A percentile compares a stretch with the other conserved stretches of the same genome.
Conservation (phyloP, 2,329 filamentous ascomycete genomes). For the Pyrenophora seminiperda region DNA sequence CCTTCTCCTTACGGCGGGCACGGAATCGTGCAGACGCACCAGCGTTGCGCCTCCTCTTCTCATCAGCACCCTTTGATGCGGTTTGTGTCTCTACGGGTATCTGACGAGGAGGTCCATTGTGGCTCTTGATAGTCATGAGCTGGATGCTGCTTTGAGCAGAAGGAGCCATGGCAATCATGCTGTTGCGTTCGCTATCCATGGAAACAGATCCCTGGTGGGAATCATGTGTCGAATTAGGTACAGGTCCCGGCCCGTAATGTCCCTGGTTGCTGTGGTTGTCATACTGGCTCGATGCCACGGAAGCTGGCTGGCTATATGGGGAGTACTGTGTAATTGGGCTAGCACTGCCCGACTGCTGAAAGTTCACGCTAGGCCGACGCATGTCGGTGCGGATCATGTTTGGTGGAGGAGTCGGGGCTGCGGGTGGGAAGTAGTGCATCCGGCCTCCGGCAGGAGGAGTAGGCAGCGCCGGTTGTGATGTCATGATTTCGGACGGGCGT, state of each 20-base stretch:
- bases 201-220: slow-evolving; percentile 41
- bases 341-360: slow-evolving; percentile 50
- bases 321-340: slow-evolving; percentile 56
- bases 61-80: slow-evolving; percentile 80
- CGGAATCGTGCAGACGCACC: slow-evolving; percentile 84
- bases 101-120: slow-evolving; percentile 56
- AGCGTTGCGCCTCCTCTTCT: slow-evolving; percentile 84
- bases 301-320: slow-evolving; percentile 43
- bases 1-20: slow-evolving; percentile 79
- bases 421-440: slow-evolving; percentile 41
- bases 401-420: slow-evolving; percentile 43
- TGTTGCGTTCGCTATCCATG: slow-evolving; percentile 43
- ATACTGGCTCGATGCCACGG: slow-evolving; percentile 41
- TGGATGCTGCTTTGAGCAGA: slow-evolving; percentile 56
- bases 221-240: slow-evolving; percentile 27
- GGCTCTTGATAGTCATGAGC: slow-evolving; percentile 60
- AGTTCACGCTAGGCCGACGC: slow-evolving; percentile 43
- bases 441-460: slow-evolving; percentile 51
- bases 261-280: slow-evolving; percentile 42
- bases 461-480: slow-evolving; percentile 55
- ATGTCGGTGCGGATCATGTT: slow-evolving; percentile 31
- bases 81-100: slow-evolving; percentile 80
- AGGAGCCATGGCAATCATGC: slow-evolving; percentile 53
- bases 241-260: slow-evolving; percentile 24
- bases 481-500: slow-evolving; percentile 51